Conservation (phyloP, 768 basidiomycete genomes). For the Chalciporus chontae region DNA sequence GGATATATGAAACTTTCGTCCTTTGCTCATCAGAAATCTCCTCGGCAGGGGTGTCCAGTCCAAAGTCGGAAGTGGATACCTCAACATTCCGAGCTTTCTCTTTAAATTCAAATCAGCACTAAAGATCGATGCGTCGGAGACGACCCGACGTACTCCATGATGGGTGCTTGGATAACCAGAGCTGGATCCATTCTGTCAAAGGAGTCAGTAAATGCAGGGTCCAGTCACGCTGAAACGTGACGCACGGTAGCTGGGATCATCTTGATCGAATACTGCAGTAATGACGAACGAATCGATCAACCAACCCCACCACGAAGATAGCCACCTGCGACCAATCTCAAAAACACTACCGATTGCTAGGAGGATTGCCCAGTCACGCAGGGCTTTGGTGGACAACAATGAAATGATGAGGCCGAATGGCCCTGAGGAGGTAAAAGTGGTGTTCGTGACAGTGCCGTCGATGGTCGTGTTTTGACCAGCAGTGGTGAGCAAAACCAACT, state of each 20-base stretch:
- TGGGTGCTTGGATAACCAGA: slow-evolving; percentile 61
- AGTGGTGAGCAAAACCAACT: slow-evolving; percentile 24
- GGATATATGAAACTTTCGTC: slow-evolving; percentile 35
- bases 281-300: slow-evolving; percentile 54
- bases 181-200: slow-evolving; percentile 61
- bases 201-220: neutral
- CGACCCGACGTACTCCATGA: slow-evolving; percentile 48
- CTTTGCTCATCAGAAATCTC: slow-evolving; percentile 22
- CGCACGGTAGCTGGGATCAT: slow-evolving; percentile 57
- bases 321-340: slow-evolving; percentile 52
- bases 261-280: slow-evolving; percentile 57
- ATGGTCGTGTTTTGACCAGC: slow-evolving; percentile 3
- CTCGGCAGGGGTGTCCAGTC: slow-evolving; percentile 22
- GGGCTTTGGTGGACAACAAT: slow-evolving; percentile 48
- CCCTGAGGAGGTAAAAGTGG: neutral
- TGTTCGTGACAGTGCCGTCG: slow-evolving; percentile 14
- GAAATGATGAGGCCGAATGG: slow-evolving; percentile 31
- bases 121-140: neutral
- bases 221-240: neutral
- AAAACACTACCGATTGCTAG: slow-evolving; percentile 58
- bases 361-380: slow-evolving; percentile 64
- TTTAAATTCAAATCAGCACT: slow-evolving; percentile 5
- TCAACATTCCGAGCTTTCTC: slow-evolving; percentile 47
- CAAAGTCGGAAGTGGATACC: slow-evolving; percentile 43
- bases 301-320: slow-evolving; percentile 40